Evolutionary conservation across 2,329 filamentous ascomycete species (phyloP), one percentile per base, ranked within the genome.

Genomic region (Stagonosporopsis cucurbitacearum): DNA sequence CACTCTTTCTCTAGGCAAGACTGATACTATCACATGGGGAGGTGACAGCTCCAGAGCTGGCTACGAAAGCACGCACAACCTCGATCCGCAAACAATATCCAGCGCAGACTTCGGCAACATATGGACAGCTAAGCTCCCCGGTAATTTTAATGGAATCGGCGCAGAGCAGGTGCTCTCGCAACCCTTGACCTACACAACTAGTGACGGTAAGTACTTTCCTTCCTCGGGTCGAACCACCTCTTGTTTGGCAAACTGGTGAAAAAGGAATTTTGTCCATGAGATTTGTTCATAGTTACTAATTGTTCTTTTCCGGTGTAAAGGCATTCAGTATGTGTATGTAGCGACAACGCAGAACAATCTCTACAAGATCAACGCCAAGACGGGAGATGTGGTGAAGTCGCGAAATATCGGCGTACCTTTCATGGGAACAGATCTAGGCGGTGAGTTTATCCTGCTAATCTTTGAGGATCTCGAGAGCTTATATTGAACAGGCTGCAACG

Each of bases 41-140:
- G 84, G 84, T 57, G 82, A 84, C 62, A 84, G 84, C 65, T 78
- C 80, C 11, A 74, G 83, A 46, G 67, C 78, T 12, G 82, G 83
- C 25, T 85, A 85, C 66, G 80, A 83, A 67, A 78, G 76, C 19
- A 87, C 85, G 65, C 85, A 88, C 67, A 87, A 87, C 70, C 83
- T 88, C 80, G 84, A 87, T 64, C 85, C 85, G 1, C 77, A 81
- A 13, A 74, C 86, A 8, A 83, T 88, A 2, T 79, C 76, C 36
- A 84, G 82, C 51, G 70, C 80, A 2, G 78, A 82, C 46, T 87
- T 86, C 59, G 82, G 79, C 19, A 80, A 84, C 55, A 71, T 86
- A 7, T 87, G 84, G 75, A 79, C 77, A 62, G 81, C 80, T 0
- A 43, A 64, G 0, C 75, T 86, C 1, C 82, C 84, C 0, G 84